Percentiles rank a stretch among this genome's conserved stretches.
phyloP scores from a whole-genome alignment of 225 moss, liverwort and hornwort genomes.

The Asterella californica region DNA sequence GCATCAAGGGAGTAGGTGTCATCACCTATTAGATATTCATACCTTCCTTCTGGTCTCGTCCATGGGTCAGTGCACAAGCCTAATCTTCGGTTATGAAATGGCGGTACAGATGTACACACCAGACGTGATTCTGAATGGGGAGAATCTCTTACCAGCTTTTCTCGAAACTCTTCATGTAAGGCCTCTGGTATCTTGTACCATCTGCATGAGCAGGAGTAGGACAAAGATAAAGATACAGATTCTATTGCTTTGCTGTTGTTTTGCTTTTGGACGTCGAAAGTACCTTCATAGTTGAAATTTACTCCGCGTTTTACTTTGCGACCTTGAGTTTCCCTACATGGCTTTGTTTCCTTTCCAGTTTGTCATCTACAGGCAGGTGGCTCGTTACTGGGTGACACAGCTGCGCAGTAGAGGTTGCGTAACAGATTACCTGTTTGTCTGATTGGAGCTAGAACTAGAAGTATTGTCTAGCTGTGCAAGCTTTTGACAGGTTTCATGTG shows the following conservation, averaged over 20 bases:
- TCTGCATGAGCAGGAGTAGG: neutral
- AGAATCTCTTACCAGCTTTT: constrained; percentile 35
- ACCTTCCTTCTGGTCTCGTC: neutral
- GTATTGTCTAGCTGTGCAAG: neutral
- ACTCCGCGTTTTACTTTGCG: too few species aligned
- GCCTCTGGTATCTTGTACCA: neutral
- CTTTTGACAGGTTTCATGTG: neutral
- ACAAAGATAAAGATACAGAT: neutral
- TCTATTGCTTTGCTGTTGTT: neutral
- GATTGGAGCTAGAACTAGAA: too few species aligned
- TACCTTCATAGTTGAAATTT: too few species aligned
- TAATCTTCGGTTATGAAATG: constrained; percentile 1
- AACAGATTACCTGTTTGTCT: too few species aligned
- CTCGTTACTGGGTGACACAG: neutral
- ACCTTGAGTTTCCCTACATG: neutral
- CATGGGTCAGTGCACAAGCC: neutral
- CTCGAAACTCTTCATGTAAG: constrained; percentile 55
- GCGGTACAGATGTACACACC: constrained; percentile 61
- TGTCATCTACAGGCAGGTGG: neutral
- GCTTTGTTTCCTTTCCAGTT: neutral
- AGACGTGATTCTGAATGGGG: constrained; percentile 33
- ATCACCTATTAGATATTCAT: neutral
- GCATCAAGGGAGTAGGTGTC: neutral
- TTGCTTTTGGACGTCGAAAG: neutral
- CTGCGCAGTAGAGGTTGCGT: too few species aligned